Evolutionary conservation across 495 filamentous ascomycete genomes (phyloP).

Genomic region (Physcia stellaris): DNA sequence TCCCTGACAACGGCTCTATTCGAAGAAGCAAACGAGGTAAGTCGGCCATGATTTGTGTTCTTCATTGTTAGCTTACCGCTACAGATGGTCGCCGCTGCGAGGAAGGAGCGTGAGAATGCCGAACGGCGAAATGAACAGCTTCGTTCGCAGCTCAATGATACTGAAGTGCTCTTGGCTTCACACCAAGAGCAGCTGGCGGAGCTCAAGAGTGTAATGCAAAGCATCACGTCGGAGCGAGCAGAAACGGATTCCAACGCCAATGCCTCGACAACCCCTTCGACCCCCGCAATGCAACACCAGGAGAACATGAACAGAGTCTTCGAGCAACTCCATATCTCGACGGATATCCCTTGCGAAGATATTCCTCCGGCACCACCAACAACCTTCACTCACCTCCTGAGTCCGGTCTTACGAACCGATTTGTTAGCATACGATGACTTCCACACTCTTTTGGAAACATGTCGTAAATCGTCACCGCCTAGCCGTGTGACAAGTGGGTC

Average conservation of each 20-base stretch:
- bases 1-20: slow-evolving; percentile 80
- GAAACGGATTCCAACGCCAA: slow-evolving; percentile 44
- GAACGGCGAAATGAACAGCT: slow-evolving; percentile 71
- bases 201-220: slow-evolving; percentile 82
- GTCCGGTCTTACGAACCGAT: slow-evolving; percentile 72
- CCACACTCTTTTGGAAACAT: slow-evolving; percentile 54
- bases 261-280: slow-evolving; percentile 52
- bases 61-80: slow-evolving; percentile 5
- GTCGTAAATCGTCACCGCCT: slow-evolving; percentile 43
- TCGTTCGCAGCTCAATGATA: slow-evolving; percentile 63
- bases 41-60: slow-evolving; percentile 10
- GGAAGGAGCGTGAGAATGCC: slow-evolving; percentile 50
- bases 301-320: slow-evolving; percentile 29
- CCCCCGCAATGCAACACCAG: slow-evolving; percentile 35
- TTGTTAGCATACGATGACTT: slow-evolving; percentile 75
- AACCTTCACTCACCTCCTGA: slow-evolving; percentile 68
- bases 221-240: slow-evolving; percentile 62
- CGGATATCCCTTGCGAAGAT: slow-evolving; percentile 36
- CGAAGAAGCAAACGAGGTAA: slow-evolving; percentile 81
- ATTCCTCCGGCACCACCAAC: slow-evolving; percentile 68
- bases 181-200: slow-evolving; percentile 90
- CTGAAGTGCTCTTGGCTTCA: slow-evolving; percentile 69
- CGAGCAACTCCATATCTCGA: slow-evolving; percentile 32
- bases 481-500: slow-evolving; percentile 57
- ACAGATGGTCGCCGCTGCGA: slow-evolving; percentile 79